A percentile compares a stretch with the other conserved stretches of the same genome.
Conservation (phyloP, 2,329 filamentous ascomycete species). For the Clarireedia sp. region DNA sequence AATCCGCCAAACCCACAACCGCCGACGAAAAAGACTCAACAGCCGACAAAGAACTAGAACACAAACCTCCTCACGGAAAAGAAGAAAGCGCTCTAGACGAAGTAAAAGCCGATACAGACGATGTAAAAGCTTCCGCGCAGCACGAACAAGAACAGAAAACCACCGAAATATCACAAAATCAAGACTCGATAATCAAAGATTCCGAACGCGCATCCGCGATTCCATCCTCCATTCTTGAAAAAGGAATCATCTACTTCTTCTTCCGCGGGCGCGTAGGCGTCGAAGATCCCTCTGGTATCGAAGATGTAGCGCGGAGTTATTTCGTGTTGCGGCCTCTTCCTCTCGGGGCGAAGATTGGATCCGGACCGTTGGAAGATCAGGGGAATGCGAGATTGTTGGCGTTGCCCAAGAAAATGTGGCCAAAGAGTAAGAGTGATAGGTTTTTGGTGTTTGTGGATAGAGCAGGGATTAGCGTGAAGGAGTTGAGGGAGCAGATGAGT, state of each 20-base stretch:
- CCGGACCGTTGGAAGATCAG: conserved; percentile 39
- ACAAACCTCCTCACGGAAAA: not conserved
- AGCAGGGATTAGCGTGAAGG: conserved; percentile 52
- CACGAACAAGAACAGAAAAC: not conserved
- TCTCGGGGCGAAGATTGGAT: conserved; percentile 57
- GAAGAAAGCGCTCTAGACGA: not conserved
- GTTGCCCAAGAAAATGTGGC: conserved; percentile 78
- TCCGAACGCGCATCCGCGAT: conserved; percentile 14
- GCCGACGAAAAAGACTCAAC: not conserved
- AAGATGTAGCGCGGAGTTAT: conserved; percentile 70
- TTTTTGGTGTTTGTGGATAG: conserved; percentile 85
- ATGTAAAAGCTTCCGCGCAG: not conserved
- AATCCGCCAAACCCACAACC: not conserved
- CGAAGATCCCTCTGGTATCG: conserved; percentile 53
- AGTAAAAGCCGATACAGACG: not conserved
- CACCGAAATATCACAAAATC: not conserved
- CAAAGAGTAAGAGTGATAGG: conserved; percentile 56
- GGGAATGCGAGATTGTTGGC: conserved; percentile 65
- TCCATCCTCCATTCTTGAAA: conserved; percentile 62
- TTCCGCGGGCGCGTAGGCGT: conserved; percentile 69
- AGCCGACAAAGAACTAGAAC: not conserved
- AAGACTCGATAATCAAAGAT: not conserved
- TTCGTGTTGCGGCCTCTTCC: conserved; percentile 70
- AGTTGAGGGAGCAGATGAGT: conserved; percentile 64
- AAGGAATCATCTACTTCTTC: conserved; percentile 89